phyloP scores from a whole-genome alignment of 345 rosid species.

The Boechera divaricarpa region DNA sequence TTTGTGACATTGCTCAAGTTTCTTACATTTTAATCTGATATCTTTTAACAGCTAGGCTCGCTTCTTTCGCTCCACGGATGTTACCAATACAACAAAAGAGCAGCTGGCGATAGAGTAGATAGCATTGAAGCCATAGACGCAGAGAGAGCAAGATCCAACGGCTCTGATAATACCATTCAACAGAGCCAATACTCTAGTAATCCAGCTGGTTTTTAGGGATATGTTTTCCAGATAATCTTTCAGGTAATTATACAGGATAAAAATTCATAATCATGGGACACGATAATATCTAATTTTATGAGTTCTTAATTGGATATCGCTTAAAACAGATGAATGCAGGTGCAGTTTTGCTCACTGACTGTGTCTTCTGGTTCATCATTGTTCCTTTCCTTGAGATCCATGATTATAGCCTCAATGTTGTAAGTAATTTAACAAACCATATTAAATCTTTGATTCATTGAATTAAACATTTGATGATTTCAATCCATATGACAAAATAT shows the following conservation, averaged over 20 bases:
- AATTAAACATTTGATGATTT: background rate
- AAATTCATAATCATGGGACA: background rate
- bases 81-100: constrained; percentile 62
- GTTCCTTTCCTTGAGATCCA: constrained; percentile 86
- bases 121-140: constrained; percentile 70
- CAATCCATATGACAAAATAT: too few relatives aligned
- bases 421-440: constrained; percentile 48
- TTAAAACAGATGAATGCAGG: constrained; percentile 89
- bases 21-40: constrained; percentile 17
- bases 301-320: constrained; percentile 20
- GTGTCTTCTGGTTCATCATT: constrained; percentile 90
- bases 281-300: background rate
- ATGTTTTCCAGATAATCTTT: constrained; percentile 77
- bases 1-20: constrained; percentile 22
- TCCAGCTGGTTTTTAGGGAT: constrained; percentile 67
- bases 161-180: constrained; percentile 33
- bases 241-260: constrained; percentile 59
- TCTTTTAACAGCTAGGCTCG: constrained; percentile 68
- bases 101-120: constrained; percentile 66
- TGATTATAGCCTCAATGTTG: constrained; percentile 71
- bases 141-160: constrained; percentile 65
- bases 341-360: constrained; percentile 95
- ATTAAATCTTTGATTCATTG: background rate
- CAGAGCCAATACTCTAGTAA: constrained; percentile 47
- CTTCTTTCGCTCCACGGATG: constrained; percentile 80